These are phyloP conservation scores for Atkinsonella texensis DNA, from an alignment of 2,329 filamentous ascomycete genomes.

Conservation along the genomic window DNA sequence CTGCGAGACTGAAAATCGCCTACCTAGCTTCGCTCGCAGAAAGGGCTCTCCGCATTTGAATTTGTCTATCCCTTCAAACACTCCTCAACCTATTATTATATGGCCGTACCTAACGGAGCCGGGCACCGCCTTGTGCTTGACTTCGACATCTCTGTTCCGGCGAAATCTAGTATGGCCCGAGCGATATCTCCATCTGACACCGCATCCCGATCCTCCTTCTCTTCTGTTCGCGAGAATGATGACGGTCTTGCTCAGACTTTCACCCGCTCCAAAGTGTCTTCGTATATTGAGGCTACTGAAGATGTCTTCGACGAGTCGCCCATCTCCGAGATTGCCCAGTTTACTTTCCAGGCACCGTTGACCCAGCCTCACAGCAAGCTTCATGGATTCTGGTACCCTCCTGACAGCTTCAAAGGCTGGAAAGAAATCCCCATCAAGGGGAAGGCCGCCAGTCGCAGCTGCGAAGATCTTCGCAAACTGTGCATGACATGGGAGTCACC, in stretches of 20 bases:
- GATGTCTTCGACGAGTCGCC: conserved; percentile 39
- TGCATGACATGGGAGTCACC: conserved; percentile 42
- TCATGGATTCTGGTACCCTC: conserved; percentile 46
- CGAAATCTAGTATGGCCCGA: conserved; percentile 26
- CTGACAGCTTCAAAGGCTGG: conserved; percentile 48
- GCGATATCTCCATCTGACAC: conserved; percentile 26
- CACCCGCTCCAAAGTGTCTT: conserved; percentile 50
- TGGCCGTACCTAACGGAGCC: conserved; percentile 16
- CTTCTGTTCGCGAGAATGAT: conserved; percentile 49
- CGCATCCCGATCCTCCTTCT: conserved; percentile 44
- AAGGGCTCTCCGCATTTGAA: neutral
- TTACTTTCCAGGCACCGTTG: conserved; percentile 38
- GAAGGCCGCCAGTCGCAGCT: conserved; percentile 48
- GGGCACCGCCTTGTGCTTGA: conserved; percentile 18
- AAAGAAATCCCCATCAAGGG: conserved; percentile 49
- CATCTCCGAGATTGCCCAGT: conserved; percentile 28
- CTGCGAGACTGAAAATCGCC: neutral
- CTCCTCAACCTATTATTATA: conserved; percentile 11
- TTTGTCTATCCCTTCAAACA: neutral
- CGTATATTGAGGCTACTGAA: conserved; percentile 38
- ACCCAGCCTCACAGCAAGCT: conserved; percentile 44
- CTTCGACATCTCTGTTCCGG: conserved; percentile 22
- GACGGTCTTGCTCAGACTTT: conserved; percentile 49
- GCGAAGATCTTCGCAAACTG: conserved; percentile 44
- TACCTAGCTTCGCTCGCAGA: neutral